Base-by-base conservation (phyloP, 78 protist species). In the Cavenderia fasciculata region DNA sequence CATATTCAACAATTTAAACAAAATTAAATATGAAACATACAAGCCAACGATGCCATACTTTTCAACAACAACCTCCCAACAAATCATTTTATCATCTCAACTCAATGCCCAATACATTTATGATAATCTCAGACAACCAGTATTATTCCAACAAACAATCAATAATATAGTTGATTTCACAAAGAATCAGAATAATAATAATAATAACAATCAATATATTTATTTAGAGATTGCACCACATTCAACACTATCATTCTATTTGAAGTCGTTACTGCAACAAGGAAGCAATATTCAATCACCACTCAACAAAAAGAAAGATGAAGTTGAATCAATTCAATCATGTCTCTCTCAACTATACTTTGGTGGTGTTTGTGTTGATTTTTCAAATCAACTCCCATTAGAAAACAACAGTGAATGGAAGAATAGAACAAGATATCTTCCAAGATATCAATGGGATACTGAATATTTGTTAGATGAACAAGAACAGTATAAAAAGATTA, bases 401-500 rank as follows among this genome's bases (percentile, higher is more conserved):
- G 25, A 5, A 49, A 57, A 10, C 4, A 23, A 10, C 63, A 10
- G 16, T 27, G 33, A 27, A 3, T 57, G 63, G 63, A 70, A 21
- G 18, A 29, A 52, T 5, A 52, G 21, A 4, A 51, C 47, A 18
- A 21, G 46, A 51, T 34, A n/a, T 33, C 36, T 71, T 21, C 78
- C 78, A 29, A 11, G 38, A 47, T 71, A 71, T 21, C 78, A 71
- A 52, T 71, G 34, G 34, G 78, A 71, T 71, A 43, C 47, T 36
- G 29, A 51, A 52, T 8, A 52, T n/a, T 71, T 34, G 47, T 71
- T 33, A 23, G 31, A 27, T 25, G 65, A 71, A 34, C 19, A 25
- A 31, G 27, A 19, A 46, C 3, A 23, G 18, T 52, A 14, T 16
- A 11, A 47, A 71, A 52, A 52, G 14, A 52, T 25, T 14, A 71